A percentile compares a stretch with the other conserved stretches of the same genome.
These are phyloP conservation scores for Crithidia sp. DNA, from an alignment of 208 protist species.

Conservation along the genomic window DNA sequence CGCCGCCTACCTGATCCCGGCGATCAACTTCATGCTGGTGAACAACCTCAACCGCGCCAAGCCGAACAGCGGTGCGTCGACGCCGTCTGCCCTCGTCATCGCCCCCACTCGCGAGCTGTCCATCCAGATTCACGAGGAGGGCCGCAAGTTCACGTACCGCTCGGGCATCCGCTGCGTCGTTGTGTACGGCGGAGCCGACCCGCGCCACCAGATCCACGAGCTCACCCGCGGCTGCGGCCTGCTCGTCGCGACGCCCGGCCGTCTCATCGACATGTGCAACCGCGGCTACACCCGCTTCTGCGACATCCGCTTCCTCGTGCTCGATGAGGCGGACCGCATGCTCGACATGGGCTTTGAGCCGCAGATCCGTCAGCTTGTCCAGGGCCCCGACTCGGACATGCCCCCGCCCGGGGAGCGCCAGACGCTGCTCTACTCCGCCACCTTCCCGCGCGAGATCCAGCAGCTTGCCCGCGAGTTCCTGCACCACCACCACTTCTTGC, in stretches of 20 bases:
- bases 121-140: slow-evolving; percentile 98
- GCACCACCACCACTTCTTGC: slow-evolving; percentile 96
- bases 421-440: slow-evolving; percentile 99
- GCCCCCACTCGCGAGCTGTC: slow-evolving; percentile 98
- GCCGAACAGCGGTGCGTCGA: slow-evolving; percentile 59
- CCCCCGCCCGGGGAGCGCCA: slow-evolving; percentile 95
- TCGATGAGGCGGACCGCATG: slow-evolving; percentile 99
- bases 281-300: slow-evolving; percentile 88
- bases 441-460: slow-evolving; percentile 99
- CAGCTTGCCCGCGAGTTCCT: slow-evolving; percentile 98
- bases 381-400: slow-evolving; percentile 95
- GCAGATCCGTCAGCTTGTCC: slow-evolving; percentile 98
- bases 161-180: slow-evolving; percentile 94
- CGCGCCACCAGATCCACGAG: slow-evolving; percentile 95
- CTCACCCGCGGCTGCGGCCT: slow-evolving; percentile 96
- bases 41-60: slow-evolving; percentile 68
- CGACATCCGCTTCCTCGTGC: slow-evolving; percentile 94
- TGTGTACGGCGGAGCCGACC: slow-evolving; percentile 98
- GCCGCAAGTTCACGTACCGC: slow-evolving; percentile 96
- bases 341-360: slow-evolving; percentile 99
- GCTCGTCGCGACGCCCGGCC: slow-evolving; percentile 93
- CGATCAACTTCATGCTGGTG: slow-evolving; percentile 91
- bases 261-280: slow-evolving; percentile 88
- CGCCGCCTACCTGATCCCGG: slow-evolving; percentile 98
- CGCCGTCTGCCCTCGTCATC: slow-evolving; percentile 95